These are phyloP conservation scores for Cercospora berteroae DNA, from an alignment of 2,329 filamentous ascomycete species.

Conservation along the genomic window DNA sequence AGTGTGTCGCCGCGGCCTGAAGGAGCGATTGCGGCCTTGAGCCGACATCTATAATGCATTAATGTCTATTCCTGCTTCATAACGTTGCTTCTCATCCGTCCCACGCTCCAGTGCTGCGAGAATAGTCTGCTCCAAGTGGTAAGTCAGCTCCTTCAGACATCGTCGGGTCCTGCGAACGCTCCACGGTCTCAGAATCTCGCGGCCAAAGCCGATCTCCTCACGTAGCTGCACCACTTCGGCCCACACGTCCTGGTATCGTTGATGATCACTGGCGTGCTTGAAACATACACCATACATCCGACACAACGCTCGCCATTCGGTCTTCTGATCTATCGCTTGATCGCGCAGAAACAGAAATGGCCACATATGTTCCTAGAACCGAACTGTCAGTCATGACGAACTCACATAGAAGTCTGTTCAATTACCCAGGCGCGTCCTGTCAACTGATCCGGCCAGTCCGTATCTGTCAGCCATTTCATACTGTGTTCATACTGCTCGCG, in stretches of 20 bases:
- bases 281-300: slow-evolving; percentile 5
- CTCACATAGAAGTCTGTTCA: neutral
- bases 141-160: neutral
- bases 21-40: neutral
- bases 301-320: slow-evolving; percentile 7
- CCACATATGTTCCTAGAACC: slow-evolving; percentile 25
- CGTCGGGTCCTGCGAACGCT: neutral
- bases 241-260: neutral
- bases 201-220: neutral
- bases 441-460: slow-evolving; percentile 16
- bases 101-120: slow-evolving; percentile 3
- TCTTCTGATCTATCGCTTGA: slow-evolving; percentile 3
- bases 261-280: neutral
- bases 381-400: neutral
- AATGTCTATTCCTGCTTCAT: neutral
- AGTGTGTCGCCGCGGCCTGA: neutral
- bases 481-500: slow-evolving; percentile 18
- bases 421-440: slow-evolving; percentile 19
- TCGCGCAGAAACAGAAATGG: slow-evolving; percentile 15
- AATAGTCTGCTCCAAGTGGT: neutral
- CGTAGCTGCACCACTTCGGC: neutral
- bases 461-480: slow-evolving; percentile 19
- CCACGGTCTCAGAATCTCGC: neutral
- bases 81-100: neutral
- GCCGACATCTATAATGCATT: neutral